Conservation (phyloP, 805 yeast genomes). For the Candida succiphila region DNA sequence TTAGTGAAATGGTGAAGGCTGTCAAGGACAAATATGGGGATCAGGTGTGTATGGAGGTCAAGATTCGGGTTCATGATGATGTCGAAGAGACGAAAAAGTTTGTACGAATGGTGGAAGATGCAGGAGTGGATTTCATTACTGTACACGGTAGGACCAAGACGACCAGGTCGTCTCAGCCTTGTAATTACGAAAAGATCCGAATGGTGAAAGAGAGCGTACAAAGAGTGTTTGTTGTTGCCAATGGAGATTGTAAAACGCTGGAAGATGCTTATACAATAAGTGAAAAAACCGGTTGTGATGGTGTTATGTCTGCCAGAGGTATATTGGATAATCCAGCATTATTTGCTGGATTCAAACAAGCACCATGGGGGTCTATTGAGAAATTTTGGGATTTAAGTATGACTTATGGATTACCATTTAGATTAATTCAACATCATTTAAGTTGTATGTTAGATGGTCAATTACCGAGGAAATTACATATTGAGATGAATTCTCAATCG, state of each 20-base stretch:
- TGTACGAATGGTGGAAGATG: conserved; percentile 64
- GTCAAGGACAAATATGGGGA: conserved; percentile 71
- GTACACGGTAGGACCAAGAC: conserved; percentile 87
- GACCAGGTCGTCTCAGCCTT: conserved; percentile 80
- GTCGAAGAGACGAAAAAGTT: conserved; percentile 61
- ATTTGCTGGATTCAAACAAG: conserved; percentile 59
- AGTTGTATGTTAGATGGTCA: conserved; percentile 71
- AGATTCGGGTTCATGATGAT: conserved; percentile 80
- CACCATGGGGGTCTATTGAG: conserved; percentile 93
- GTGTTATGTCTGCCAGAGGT: conserved; percentile 95
- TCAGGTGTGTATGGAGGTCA: conserved; percentile 73
- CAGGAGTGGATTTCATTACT: conserved; percentile 90
- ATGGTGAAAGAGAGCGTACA: conserved; percentile 42
- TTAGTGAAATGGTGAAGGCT: conserved; percentile 74
- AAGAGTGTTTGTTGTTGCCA: conserved; percentile 90
- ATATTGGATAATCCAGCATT: conserved; percentile 77
- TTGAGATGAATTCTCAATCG: conserved; percentile 54
- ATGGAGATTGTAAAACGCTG: conserved; percentile 82
- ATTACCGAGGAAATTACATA: conserved; percentile 35
- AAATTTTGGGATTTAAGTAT: conserved; percentile 69
- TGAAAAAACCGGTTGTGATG: conserved; percentile 67
- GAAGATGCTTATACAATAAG: conserved; percentile 58
- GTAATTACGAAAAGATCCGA: conserved; percentile 73
- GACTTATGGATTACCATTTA: conserved; percentile 76
- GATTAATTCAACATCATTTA: conserved; percentile 79